Evolutionary conservation across 768 basidiomycete genomes (phyloP), one percentile per base, ranked within the genome.

Genomic region (Udeniomyces megalosporus): DNA sequence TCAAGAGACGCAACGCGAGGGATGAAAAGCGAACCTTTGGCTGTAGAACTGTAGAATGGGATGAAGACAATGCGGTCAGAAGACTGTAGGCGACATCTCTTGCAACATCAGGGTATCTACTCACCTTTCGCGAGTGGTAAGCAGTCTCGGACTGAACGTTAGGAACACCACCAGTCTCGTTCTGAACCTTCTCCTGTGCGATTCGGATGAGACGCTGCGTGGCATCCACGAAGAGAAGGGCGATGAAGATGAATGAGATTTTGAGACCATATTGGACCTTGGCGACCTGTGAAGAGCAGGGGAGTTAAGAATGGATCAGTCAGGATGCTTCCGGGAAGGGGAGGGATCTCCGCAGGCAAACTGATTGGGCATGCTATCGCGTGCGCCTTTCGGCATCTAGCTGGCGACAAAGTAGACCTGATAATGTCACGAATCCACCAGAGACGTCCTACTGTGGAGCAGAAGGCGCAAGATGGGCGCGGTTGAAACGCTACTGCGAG

Each of bases 171-270:
- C n/a, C 29, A 4, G 15, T 26, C 4, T 34, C 35, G 38, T 45
- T 44, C 22, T 47, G 35, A 11, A 44, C 50, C 66, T 67, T 62
- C 61, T 74, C 72, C 64, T 74, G 71, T 4, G 74, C 72, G 59
- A 75, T 73, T 45, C 74, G 82, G 76, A 84, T 82, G 87, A 96
- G 91, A 65, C 92, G 82, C 74, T 95, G 91, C 35, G 95, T 77
- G 31, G 93, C 90, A 68, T 97, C 93, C 15, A 83, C 78, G 71
- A 95, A 96, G 49, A 97, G 78, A 3, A 96, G 80, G 1, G 77
- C 86, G 1, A 95, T 82, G 69, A 92, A 91, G 66, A 86, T 75
- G 57, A 62, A 58, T 50, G 22, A 59, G 38, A 42, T 60, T 38
- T 70, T 70, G 57, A 70, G 67, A 17, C 61, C 66, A 42, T 66